These are phyloP conservation scores for Arabis hirsuta DNA, from an alignment of 345 rosid species.

Conservation along the genomic window DNA sequence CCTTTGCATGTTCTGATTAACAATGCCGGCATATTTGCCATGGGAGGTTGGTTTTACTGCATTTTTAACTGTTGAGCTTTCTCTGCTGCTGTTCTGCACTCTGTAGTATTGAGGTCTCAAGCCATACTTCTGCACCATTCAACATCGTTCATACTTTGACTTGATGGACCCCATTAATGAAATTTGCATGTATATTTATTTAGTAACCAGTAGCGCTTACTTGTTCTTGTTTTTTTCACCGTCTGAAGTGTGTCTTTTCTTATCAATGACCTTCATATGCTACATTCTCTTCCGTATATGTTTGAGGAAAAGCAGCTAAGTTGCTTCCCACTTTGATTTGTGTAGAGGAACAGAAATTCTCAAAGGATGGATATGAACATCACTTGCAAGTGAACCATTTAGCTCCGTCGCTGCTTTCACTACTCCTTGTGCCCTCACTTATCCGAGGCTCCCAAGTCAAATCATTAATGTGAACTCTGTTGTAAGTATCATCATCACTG, in stretches of 20 bases:
- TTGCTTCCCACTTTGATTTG: conserved; percentile 26
- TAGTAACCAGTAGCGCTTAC: neutral
- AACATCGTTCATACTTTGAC: neutral
- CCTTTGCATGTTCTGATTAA: conserved; percentile 88
- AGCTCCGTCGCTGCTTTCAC: conserved; percentile 82
- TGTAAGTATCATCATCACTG: conserved; percentile 57
- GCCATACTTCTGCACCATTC: neutral
- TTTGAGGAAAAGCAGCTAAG: conserved; percentile 1
- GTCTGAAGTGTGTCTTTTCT: neutral
- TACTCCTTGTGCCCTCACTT: conserved; percentile 90
- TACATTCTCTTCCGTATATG: neutral
- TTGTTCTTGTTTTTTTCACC: neutral
- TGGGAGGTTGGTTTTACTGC: conserved; percentile 69
- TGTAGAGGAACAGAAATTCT: conserved; percentile 79
- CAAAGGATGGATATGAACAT: conserved; percentile 86
- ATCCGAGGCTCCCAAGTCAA: conserved; percentile 81
- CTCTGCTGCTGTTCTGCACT: neutral
- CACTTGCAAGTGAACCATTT: conserved; percentile 98
- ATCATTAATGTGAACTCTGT: conserved; percentile 88
- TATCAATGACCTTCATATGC: neutral
- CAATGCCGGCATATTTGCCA: conserved; percentile 91
- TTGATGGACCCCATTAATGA: neutral
- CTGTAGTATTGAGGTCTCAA: too few species aligned
- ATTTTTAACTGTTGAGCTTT: neutral
- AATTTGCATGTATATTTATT: neutral